Conservation (phyloP, 2,329 filamentous ascomycete genomes). For the Colletotrichum neosansevieriae region DNA sequence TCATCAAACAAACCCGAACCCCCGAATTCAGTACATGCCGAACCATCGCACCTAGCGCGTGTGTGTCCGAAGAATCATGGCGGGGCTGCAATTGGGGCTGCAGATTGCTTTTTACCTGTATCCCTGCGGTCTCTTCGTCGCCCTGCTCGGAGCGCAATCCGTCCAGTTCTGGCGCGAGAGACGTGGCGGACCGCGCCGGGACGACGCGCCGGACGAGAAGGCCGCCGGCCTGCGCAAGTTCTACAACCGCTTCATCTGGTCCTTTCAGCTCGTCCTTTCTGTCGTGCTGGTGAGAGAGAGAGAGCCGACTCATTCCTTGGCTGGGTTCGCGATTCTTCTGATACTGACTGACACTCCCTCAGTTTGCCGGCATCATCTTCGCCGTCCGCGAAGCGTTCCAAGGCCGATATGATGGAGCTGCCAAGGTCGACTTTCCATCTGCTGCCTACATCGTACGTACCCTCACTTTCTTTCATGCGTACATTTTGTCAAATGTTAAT, state of each 20-base stretch:
- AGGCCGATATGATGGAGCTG: conserved; percentile 43
- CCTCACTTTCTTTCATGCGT: too few species aligned
- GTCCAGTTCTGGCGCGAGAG: conserved; percentile 52
- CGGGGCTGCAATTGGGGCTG: conserved; percentile 50
- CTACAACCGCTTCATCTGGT: conserved; percentile 52
- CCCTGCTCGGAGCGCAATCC: conserved; percentile 52
- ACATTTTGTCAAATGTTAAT: conserved; percentile 10
- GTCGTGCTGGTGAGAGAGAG: conserved; percentile 44
- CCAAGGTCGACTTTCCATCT: conserved; percentile 51
- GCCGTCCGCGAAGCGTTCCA: conserved; percentile 49
- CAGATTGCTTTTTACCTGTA: conserved; percentile 56
- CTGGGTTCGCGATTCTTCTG: too few species aligned
- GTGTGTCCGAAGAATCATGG: conserved; percentile 45
- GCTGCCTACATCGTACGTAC: conserved; percentile 54
- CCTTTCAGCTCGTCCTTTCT: conserved; percentile 50
- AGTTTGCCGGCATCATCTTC: conserved; percentile 50
- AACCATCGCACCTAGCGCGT: conserved; percentile 5
- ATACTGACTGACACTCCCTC: conserved; percentile 12
- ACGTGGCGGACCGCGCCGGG: conserved; percentile 44
- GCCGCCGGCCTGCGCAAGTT: conserved; percentile 46
- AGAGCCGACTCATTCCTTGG: neutral
- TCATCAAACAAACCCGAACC: neutral
- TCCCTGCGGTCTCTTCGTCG: conserved; percentile 53
- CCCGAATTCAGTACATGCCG: conserved; percentile 11
- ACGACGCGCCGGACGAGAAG: conserved; percentile 43